Conservation (phyloP, 2,329 filamentous ascomycete genomes). For the Pyrenophora seminiperda region DNA sequence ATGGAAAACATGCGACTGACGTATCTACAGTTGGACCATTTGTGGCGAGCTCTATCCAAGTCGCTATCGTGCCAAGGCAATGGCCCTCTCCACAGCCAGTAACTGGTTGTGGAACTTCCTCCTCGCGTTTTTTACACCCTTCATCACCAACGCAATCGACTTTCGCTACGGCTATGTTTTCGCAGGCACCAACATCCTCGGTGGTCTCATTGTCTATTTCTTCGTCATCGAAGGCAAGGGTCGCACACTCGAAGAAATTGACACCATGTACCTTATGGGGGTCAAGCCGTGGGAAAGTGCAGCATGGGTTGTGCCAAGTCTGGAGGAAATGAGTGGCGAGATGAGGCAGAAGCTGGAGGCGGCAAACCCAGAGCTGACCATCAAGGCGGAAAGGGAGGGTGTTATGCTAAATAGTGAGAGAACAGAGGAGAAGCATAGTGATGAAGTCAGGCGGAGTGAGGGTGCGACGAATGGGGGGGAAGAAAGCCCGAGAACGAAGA, state of each 20-base stretch:
- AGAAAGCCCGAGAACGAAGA: slow-evolving; percentile 13
- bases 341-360: slow-evolving; percentile 30
- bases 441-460: background rate
- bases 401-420: slow-evolving; percentile 1
- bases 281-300: slow-evolving; percentile 68
- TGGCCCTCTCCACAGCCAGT: slow-evolving; percentile 50
- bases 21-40: slow-evolving; percentile 61
- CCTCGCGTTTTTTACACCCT: slow-evolving; percentile 73
- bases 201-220: slow-evolving; percentile 71
- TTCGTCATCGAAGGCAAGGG: slow-evolving; percentile 77
- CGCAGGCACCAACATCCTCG: slow-evolving; percentile 69
- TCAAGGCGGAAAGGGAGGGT: slow-evolving; percentile 13
- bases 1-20: slow-evolving; percentile 41
- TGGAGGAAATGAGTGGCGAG: slow-evolving; percentile 35
- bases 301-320: slow-evolving; percentile 52
- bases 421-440: slow-evolving; percentile 6
- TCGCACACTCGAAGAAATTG: slow-evolving; percentile 76
- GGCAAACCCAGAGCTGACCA: slow-evolving; percentile 26
- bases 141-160: slow-evolving; percentile 72
- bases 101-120: slow-evolving; percentile 53
- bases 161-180: slow-evolving; percentile 78
- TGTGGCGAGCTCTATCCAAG: slow-evolving; percentile 68
- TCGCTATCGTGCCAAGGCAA: slow-evolving; percentile 53
- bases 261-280: slow-evolving; percentile 68
- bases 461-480: slow-evolving; percentile 7